These are phyloP conservation scores for Euphrasia confusa DNA, from an alignment of 257 asterid species.

Conservation along the genomic window DNA sequence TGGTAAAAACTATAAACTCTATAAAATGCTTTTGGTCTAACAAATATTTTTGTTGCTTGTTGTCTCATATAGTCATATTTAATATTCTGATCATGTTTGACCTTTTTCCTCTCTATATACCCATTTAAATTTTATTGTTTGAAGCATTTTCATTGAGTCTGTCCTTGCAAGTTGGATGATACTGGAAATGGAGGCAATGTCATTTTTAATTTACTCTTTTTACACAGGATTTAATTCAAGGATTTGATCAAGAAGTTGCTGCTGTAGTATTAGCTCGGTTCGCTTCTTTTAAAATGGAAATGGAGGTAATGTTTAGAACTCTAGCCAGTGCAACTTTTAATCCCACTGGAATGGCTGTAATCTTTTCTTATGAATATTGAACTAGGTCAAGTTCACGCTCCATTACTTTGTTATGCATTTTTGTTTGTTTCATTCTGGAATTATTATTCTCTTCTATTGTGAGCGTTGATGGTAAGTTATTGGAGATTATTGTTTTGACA, in stretches of 20 bases:
- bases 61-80: conserved; percentile 2
- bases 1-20: background rate
- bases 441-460: conserved; percentile 15
- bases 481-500: conserved; percentile 6
- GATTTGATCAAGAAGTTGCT: conserved; percentile 98
- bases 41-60: conserved; percentile 10
- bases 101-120: background rate
- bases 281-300: conserved; percentile 92
- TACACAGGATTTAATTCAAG: conserved; percentile 80
- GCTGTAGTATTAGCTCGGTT: conserved; percentile 93
- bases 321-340: conserved; percentile 8
- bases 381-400: conserved; percentile 9
- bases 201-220: conserved; percentile 21
- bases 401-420: conserved; percentile 9
- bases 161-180: conserved; percentile 3
- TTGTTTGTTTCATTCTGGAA: conserved; percentile 4
- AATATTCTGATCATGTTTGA: background rate
- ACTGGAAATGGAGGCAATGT: conserved; percentile 12
- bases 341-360: conserved; percentile 15
- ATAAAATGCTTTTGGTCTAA: background rate
- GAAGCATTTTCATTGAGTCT: background rate
- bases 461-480: conserved; percentile 6
- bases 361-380: conserved; percentile 7
- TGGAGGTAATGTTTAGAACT: conserved; percentile 59
- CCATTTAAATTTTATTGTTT: background rate